A percentile compares a stretch with the other conserved stretches of the same genome.
phyloP scores from a whole-genome alignment of 371 early-diverging fungal genomes.

The Apophysomyces variabilis region DNA sequence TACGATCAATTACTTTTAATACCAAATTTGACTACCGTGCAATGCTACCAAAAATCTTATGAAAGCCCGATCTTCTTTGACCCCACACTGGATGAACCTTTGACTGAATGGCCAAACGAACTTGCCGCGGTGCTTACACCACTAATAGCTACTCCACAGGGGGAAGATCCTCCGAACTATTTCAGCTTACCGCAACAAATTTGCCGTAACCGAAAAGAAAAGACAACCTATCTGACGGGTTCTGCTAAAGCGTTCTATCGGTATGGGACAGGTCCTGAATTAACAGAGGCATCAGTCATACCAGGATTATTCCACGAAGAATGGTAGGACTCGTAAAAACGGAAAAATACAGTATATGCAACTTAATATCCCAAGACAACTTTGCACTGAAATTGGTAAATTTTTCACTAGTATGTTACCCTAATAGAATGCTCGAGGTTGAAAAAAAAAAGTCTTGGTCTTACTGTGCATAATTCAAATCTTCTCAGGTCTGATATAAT shows the following conservation, averaged over 20 bases:
- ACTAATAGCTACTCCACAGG: slow-evolving; percentile 25
- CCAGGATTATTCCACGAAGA: slow-evolving; percentile 15
- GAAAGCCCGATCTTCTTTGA: slow-evolving; percentile 44
- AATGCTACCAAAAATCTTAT: slow-evolving; percentile 23
- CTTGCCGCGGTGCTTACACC: slow-evolving; percentile 30
- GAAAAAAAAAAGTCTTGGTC: too few species aligned
- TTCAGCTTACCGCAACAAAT: slow-evolving; percentile 34
- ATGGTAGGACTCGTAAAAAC: background rate
- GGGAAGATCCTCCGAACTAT: slow-evolving; percentile 37
- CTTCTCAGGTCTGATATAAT: too few species aligned
- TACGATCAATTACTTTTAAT: slow-evolving; percentile 37
- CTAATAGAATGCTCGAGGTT: too few species aligned
- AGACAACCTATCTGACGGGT: slow-evolving; percentile 15
- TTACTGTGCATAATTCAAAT: too few species aligned
- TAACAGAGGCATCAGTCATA: slow-evolving; percentile 15
- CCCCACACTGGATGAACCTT: slow-evolving; percentile 36
- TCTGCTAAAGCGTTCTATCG: slow-evolving; percentile 12
- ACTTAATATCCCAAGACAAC: too few species aligned
- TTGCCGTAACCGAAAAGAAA: slow-evolving; percentile 11
- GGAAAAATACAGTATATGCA: too few species aligned
- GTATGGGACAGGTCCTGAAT: slow-evolving; percentile 11
- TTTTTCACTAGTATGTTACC: too few species aligned
- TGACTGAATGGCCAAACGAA: slow-evolving; percentile 28
- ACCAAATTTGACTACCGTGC: slow-evolving; percentile 35
- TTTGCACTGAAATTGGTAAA: too few species aligned